Conservation (phyloP, 495 filamentous ascomycete genomes). For the Penicillium verhagenii region DNA sequence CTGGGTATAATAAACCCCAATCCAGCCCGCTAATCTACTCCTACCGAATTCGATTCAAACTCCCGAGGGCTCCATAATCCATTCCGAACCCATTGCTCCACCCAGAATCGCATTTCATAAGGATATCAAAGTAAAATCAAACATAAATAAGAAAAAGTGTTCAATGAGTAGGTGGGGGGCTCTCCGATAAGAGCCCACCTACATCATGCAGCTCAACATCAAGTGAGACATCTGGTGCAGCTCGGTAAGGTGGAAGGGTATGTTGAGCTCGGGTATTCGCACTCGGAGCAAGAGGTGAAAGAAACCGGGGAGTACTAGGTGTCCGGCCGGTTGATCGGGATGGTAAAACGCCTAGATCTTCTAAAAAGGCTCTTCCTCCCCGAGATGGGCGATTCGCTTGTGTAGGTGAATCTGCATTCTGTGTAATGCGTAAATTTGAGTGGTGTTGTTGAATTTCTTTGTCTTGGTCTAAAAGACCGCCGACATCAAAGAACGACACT, state of each 20-base stretch:
- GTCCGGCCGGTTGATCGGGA: conserved; percentile 14
- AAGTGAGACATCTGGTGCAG: conserved; percentile 22
- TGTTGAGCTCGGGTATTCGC: neutral
- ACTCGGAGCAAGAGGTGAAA: neutral
- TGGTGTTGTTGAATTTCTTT: conserved; percentile 12
- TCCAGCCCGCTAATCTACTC: neutral
- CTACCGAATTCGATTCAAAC: neutral
- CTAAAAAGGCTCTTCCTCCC: conserved; percentile 52
- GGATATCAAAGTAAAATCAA: neutral
- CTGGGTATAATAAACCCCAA: neutral
- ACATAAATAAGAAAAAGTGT: neutral
- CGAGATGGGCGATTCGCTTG: neutral
- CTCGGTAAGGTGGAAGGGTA: conserved; percentile 22
- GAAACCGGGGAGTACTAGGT: neutral
- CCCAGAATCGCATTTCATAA: neutral
- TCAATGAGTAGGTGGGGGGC: neutral
- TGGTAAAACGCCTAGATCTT: conserved; percentile 52
- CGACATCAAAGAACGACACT: conserved; percentile 71
- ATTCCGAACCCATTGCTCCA: neutral
- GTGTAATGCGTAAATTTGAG: neutral
- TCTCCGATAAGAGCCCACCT: conserved; percentile 45
- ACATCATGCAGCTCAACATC: conserved; percentile 51
- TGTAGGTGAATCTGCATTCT: neutral
- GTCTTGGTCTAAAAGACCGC: conserved; percentile 56
- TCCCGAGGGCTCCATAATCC: neutral